These are phyloP conservation scores for Epipyxis sp. DNA, from an alignment of 108 stramenopile genomes.

Conservation along the genomic window DNA sequence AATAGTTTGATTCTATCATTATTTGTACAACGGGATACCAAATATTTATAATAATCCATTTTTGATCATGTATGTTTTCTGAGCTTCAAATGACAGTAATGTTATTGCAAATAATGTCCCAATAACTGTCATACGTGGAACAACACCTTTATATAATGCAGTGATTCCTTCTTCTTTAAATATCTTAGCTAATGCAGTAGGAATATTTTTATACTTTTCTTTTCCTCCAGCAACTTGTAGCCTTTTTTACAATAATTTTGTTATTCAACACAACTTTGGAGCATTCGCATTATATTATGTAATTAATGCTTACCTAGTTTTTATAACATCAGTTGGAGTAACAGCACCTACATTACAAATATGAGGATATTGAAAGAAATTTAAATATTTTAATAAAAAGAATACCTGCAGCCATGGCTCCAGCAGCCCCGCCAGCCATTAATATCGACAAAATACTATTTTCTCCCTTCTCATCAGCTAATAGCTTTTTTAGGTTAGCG, in stretches of 20 bases:
- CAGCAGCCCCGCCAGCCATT: slow-evolving; percentile 54
- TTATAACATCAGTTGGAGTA: slow-evolving; percentile 55
- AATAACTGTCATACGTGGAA: slow-evolving; percentile 55
- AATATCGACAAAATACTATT: slow-evolving; percentile 29
- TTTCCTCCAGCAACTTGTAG: slow-evolving; percentile 1
- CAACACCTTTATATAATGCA: slow-evolving; percentile 46
- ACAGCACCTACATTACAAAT: too few species aligned
- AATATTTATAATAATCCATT: background rate
- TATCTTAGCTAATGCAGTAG: slow-evolving; percentile 35
- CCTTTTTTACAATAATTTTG: background rate
- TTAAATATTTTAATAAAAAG: slow-evolving; percentile 1
- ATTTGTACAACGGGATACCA: slow-evolving; percentile 1
- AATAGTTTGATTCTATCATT: slow-evolving; percentile 1
- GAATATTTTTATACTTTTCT: slow-evolving; percentile 31
- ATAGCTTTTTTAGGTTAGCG: slow-evolving; percentile 43
- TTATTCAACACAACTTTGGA: background rate
- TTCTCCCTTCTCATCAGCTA: slow-evolving; percentile 21
- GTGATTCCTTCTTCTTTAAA: slow-evolving; percentile 33
- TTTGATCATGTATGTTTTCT: slow-evolving; percentile 30
- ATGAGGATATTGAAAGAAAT: too few species aligned
- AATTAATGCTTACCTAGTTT: slow-evolving; percentile 31
- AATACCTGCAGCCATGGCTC: slow-evolving; percentile 54
- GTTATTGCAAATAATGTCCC: slow-evolving; percentile 57
- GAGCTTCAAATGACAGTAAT: slow-evolving; percentile 53
- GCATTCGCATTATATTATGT: background rate